phyloP scores from a whole-genome alignment of 1,139 yeast species.

The Suhomyces bokatorum region DNA sequence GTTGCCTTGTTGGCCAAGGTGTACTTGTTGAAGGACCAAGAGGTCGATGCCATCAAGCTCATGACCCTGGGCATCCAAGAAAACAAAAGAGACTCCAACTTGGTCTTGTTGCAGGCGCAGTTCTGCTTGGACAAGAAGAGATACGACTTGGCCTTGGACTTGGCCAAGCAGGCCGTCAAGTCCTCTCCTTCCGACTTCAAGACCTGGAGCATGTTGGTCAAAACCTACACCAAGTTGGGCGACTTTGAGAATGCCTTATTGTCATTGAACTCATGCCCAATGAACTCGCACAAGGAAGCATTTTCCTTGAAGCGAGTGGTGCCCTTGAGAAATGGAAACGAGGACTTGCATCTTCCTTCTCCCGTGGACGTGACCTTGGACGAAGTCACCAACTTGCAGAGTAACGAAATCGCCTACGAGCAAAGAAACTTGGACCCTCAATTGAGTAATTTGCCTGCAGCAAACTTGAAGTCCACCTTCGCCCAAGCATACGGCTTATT shows the following conservation, averaged over 20 bases:
- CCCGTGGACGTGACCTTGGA: slow-evolving; percentile 79
- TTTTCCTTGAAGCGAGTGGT: slow-evolving; percentile 59
- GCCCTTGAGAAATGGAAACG: slow-evolving; percentile 51
- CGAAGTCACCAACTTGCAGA: slow-evolving; percentile 55
- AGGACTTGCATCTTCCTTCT: slow-evolving; percentile 70
- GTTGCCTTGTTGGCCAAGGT: slow-evolving; percentile 58
- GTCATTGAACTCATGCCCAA: slow-evolving; percentile 88
- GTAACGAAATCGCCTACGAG: slow-evolving; percentile 51
- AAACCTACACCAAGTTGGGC: slow-evolving; percentile 66
- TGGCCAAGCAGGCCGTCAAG: slow-evolving; percentile 75
- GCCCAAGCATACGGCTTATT: slow-evolving; percentile 76
- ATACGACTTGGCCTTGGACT: slow-evolving; percentile 68
- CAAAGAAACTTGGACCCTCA: slow-evolving; percentile 65
- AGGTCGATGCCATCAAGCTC: slow-evolving; percentile 70
- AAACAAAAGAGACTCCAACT: slow-evolving; percentile 64
- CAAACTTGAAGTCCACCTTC: slow-evolving; percentile 75
- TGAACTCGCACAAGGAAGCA: slow-evolving; percentile 72
- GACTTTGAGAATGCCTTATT: slow-evolving; percentile 77
- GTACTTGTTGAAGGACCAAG: slow-evolving; percentile 62
- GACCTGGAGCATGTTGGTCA: slow-evolving; percentile 77
- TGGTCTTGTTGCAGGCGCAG: slow-evolving; percentile 63
- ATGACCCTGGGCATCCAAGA: slow-evolving; percentile 60
- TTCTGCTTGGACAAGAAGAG: slow-evolving; percentile 68
- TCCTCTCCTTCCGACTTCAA: slow-evolving; percentile 83
- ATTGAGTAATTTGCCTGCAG: slow-evolving; percentile 71